Conservation (phyloP, 208 protist genomes). For the Novymonas esmeraldas region DNA sequence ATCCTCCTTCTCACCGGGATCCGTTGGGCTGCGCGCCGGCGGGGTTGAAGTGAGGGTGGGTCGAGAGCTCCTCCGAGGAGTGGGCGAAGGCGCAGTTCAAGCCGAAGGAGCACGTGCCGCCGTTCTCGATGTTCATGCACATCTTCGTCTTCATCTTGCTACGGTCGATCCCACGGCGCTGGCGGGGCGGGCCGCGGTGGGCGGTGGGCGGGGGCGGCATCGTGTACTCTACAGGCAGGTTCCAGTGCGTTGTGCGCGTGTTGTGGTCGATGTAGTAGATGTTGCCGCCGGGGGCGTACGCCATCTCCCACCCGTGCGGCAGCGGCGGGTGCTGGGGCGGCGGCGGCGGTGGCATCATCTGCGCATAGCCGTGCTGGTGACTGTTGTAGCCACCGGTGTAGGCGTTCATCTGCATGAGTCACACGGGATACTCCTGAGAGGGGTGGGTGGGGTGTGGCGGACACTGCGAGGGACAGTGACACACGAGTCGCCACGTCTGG, state of each 20-base stretch:
- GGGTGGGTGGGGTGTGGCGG: background rate
- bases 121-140: constrained; percentile 92
- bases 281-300: constrained; percentile 64
- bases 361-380: constrained; percentile 16
- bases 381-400: constrained; percentile 27
- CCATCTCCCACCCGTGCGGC: constrained; percentile 83
- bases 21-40: background rate
- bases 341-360: constrained; percentile 19
- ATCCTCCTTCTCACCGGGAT: background rate
- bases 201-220: constrained; percentile 31
- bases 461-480: no score
- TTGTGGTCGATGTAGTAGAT: constrained; percentile 92
- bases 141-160: constrained; percentile 91
- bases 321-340: constrained; percentile 36
- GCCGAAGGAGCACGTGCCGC: constrained; percentile 84
- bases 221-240: constrained; percentile 49
- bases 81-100: constrained; percentile 89
- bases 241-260: constrained; percentile 85
- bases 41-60: constrained; percentile 42
- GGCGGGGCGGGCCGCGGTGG: constrained; percentile 47
- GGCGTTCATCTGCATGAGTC: constrained; percentile 39
- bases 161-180: constrained; percentile 77
- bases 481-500: no score
- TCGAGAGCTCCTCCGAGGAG: constrained; percentile 75
- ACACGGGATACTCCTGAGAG: background rate